Evolutionary conservation across 352 stramenopile genomes (phyloP).

Genomic region (Pythium vanterpoolii): DNA sequence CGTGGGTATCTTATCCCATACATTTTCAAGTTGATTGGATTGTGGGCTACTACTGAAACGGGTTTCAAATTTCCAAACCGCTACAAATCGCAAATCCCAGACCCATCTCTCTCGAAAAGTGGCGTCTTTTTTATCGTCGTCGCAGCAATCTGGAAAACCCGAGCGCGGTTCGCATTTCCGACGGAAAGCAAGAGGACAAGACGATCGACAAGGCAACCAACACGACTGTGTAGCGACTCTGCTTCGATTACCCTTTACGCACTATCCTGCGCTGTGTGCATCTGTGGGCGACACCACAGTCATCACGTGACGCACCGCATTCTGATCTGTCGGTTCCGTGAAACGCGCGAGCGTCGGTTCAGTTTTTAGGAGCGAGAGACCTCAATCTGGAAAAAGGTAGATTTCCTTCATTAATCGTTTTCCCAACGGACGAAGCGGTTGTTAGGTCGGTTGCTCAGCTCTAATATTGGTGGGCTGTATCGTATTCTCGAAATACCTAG

Average conservation of each 20-base stretch:
- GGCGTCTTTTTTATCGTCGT: slow-evolving; percentile 28
- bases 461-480: background rate
- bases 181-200: slow-evolving; percentile 12
- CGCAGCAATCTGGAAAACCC: slow-evolving; percentile 19
- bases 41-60: background rate
- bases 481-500: no score
- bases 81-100: background rate
- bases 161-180: background rate
- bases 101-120: slow-evolving; percentile 10
- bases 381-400: background rate
- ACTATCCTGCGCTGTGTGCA: background rate
- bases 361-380: slow-evolving; percentile 1
- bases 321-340: background rate
- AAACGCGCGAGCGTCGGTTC: slow-evolving; percentile 6
- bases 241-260: background rate
- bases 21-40: background rate
- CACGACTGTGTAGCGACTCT: background rate
- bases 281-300: background rate
- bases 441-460: background rate
- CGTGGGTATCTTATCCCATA: slow-evolving; percentile 1
- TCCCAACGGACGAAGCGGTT: background rate
- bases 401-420: background rate
- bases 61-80: background rate
- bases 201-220: background rate
- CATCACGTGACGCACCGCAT: background rate